These are phyloP conservation scores for Coemansia sp. DNA, from an alignment of 192 early-diverging fungal species.

Conservation along the genomic window DNA sequence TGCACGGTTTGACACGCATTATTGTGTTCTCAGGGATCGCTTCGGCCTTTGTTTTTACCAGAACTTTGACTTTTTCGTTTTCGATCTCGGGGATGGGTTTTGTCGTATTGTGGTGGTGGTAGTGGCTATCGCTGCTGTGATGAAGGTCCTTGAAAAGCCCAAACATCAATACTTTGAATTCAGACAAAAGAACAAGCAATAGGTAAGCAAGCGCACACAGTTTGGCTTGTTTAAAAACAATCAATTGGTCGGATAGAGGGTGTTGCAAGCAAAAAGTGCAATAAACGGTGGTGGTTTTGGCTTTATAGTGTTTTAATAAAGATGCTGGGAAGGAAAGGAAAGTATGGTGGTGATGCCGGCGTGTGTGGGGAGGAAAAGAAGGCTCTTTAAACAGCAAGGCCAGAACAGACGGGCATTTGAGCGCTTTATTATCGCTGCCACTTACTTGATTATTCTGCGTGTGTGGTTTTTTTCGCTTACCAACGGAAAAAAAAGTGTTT, in stretches of 20 bases:
- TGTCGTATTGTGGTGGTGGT: background rate
- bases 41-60: background rate
- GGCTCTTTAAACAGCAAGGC: background rate
- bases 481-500: background rate
- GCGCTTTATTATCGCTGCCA: too few species aligned
- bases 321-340: background rate
- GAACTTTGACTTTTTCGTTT: background rate
- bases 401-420: background rate
- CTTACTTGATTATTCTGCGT: too few species aligned
- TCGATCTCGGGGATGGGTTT: background rate
- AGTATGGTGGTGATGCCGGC: background rate
- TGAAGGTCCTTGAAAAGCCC: background rate
- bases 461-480: too few species aligned
- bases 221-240: too few species aligned
- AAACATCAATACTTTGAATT: conserved; percentile 3
- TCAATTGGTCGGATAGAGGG: background rate
- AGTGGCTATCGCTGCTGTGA: background rate
- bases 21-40: conserved; percentile 4
- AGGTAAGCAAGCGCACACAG: background rate
- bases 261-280: background rate
- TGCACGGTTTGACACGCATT: conserved; percentile 5
- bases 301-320: background rate
- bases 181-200: background rate
- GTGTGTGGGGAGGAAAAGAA: background rate
- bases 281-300: background rate